phyloP scores from a whole-genome alignment of 2,329 filamentous ascomycete genomes.

The Blastomyces gilchristii region DNA sequence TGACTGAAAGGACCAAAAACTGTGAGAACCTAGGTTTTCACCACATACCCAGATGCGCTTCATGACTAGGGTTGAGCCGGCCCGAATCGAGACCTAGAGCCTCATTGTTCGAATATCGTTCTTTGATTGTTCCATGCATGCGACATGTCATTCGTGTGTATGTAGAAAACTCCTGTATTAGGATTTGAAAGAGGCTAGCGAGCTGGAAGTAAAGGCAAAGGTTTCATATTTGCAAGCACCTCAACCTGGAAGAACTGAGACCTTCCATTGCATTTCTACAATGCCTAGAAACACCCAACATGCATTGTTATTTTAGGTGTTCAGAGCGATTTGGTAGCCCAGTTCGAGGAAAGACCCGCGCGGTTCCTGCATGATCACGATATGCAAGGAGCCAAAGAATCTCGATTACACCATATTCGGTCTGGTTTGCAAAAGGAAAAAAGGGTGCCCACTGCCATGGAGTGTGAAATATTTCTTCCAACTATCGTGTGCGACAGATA shows the following conservation, averaged over 20 bases:
- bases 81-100: background rate
- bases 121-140: slow-evolving; percentile 3
- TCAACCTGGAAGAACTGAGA: background rate
- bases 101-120: background rate
- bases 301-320: background rate
- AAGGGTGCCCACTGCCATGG: too few species aligned
- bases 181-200: background rate
- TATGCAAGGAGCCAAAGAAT: background rate
- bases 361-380: background rate
- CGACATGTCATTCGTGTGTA: background rate
- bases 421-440: background rate
- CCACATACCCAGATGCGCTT: background rate
- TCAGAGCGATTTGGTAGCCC: background rate
- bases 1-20: background rate
- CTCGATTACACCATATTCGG: background rate
- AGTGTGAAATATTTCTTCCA: background rate
- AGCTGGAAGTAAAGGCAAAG: too few species aligned
- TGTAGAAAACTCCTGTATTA: background rate
- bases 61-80: background rate
- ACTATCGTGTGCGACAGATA: background rate
- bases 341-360: background rate
- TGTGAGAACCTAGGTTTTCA: background rate
- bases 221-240: background rate
- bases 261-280: slow-evolving; percentile 1
- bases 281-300: background rate